Percentiles rank a stretch among this genome's conserved stretches.
These are phyloP conservation scores for Pisolithus albus DNA, from an alignment of 768 basidiomycete species.

Conservation along the genomic window DNA sequence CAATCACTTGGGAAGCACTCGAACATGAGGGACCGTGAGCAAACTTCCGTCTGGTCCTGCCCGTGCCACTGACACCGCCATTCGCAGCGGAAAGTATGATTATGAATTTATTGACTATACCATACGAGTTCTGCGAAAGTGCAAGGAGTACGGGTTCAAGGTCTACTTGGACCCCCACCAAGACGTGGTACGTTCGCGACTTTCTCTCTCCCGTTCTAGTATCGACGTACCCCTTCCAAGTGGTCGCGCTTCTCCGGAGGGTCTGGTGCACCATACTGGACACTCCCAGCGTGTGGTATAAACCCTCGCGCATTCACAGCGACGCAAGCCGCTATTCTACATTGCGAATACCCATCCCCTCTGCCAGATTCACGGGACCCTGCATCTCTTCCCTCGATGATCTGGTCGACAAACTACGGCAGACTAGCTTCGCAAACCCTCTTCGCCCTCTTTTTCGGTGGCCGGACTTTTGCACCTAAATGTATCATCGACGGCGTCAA, in stretches of 20 bases:
- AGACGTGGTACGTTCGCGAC: conserved; percentile 62
- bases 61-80: background rate
- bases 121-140: conserved; percentile 78
- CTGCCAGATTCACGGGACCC: conserved; percentile 54
- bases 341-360: conserved; percentile 73
- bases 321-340: conserved; percentile 80
- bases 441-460: conserved; percentile 94
- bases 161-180: conserved; percentile 96
- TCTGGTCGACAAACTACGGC: conserved; percentile 95
- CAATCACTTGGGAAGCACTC: conserved; percentile 91
- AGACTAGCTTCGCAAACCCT: conserved; percentile 82
- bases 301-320: conserved; percentile 79
- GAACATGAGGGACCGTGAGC: conserved; percentile 96
- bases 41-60: background rate
- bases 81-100: conserved; percentile 76
- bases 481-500: conserved; percentile 88
- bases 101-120: conserved; percentile 90
- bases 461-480: conserved; percentile 81
- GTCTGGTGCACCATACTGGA: conserved; percentile 94
- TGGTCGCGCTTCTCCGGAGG: conserved; percentile 96
- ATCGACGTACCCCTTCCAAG: conserved; percentile 30
- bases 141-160: conserved; percentile 86
- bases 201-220: background rate
- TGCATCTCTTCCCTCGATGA: conserved; percentile 79
- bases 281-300: conserved; percentile 83